Evolutionary conservation across 1,284 basidiomycete species (phyloP).

Genomic region (Boletus semigastroideus): DNA sequence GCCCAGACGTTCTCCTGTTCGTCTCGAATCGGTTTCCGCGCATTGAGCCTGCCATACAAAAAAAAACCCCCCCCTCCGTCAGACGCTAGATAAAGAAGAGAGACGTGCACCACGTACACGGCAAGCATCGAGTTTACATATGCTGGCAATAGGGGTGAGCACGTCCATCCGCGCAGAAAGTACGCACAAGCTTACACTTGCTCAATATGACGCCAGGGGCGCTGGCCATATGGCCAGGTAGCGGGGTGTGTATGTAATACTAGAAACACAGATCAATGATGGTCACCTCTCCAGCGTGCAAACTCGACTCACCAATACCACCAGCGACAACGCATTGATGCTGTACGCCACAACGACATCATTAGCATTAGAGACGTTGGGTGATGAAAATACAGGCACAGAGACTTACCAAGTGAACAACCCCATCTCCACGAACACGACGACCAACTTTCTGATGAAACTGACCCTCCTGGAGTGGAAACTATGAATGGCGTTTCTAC

Average conservation of each 20-base stretch:
- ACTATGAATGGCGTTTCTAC: neutral
- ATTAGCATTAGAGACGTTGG: no score
- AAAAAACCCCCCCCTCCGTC: no score
- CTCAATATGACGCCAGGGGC: conserved; percentile 14
- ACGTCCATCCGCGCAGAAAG: neutral
- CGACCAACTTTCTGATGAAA: conserved; percentile 3
- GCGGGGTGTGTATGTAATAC: conserved; percentile 1
- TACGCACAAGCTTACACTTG: conserved; percentile 10
- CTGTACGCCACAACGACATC: conserved; percentile 1
- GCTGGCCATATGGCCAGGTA: neutral
- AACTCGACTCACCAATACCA: conserved; percentile 4
- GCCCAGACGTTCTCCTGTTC: neutral
- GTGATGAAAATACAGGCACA: neutral
- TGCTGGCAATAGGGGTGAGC: conserved; percentile 4
- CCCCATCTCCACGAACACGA: conserved; percentile 19
- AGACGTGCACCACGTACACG: conserved; percentile 11
- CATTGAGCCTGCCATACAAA: conserved; percentile 11
- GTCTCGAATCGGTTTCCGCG: conserved; percentile 20
- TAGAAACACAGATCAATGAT: neutral
- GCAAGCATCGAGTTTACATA: conserved; percentile 22
- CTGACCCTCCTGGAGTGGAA: conserved; percentile 3
- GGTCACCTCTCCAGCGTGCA: neutral
- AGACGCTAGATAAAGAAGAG: neutral
- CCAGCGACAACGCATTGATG: conserved; percentile 8
- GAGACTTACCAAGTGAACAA: conserved; percentile 15